Conservation (phyloP, 2,329 filamentous ascomycete species). For the Pyricularia pennisetigena region DNA sequence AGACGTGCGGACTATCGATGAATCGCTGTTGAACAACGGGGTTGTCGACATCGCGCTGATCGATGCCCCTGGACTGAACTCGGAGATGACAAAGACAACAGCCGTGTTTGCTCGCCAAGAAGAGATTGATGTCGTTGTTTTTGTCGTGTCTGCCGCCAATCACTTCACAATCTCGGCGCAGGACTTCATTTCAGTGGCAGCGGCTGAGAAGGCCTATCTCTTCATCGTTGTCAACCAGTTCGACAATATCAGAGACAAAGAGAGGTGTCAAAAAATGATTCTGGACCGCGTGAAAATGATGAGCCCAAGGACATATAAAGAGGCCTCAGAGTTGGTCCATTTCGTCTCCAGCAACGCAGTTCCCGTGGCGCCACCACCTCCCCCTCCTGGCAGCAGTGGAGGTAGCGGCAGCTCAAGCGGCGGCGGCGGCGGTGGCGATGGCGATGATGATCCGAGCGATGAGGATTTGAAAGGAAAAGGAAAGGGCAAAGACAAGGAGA, state of each 20-base stretch:
- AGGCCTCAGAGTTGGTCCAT: conserved; percentile 85
- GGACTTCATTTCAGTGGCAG: conserved; percentile 93
- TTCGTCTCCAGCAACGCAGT: conserved; percentile 97
- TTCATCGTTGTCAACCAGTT: conserved; percentile 99
- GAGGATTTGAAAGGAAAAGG: conserved; percentile 51
- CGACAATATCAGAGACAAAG: conserved; percentile 86
- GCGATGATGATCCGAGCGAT: conserved; percentile 17
- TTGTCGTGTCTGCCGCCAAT: conserved; percentile 94
- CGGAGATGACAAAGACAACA: conserved; percentile 92
- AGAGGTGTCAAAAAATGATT: conserved; percentile 85
- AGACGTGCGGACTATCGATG: conserved; percentile 79
- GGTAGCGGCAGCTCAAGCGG: conserved; percentile 43
- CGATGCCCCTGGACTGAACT: conserved; percentile 90
- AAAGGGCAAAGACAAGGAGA: conserved; percentile 83
- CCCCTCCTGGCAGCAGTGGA: conserved; percentile 43
- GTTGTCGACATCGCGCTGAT: conserved; percentile 97
- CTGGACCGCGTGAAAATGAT: conserved; percentile 78
- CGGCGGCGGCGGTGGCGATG: conserved; percentile 41
- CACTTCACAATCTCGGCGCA: conserved; percentile 97
- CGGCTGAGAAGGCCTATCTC: conserved; percentile 94
- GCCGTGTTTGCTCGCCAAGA: conserved; percentile 95
- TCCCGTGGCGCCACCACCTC: conserved; percentile 54
- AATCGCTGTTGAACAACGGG: conserved; percentile 92
- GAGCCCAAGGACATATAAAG: conserved; percentile 90
- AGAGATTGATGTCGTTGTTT: conserved; percentile 97